These are phyloP conservation scores for Xylariaceae sp. DNA, from an alignment of 2,329 filamentous ascomycete species.

Conservation along the genomic window DNA sequence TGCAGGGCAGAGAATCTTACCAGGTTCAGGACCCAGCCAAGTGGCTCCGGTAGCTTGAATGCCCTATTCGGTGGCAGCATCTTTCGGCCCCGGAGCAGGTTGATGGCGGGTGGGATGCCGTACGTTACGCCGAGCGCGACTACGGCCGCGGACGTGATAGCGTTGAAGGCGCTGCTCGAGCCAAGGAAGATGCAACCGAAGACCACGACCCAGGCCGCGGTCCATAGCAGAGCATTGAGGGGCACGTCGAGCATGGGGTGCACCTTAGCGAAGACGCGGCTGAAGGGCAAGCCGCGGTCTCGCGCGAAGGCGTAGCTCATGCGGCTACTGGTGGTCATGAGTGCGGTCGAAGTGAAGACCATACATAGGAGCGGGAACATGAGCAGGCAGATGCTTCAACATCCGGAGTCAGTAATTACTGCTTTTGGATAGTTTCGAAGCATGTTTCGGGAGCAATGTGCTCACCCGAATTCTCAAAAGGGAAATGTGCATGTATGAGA, in stretches of 20 bases:
- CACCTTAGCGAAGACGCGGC: slow-evolving; percentile 61
- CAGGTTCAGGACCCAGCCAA: slow-evolving; percentile 64
- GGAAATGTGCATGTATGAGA: no score
- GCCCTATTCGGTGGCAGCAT: slow-evolving; percentile 62
- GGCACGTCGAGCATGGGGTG: slow-evolving; percentile 65
- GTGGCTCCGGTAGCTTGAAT: slow-evolving; percentile 56
- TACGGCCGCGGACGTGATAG: slow-evolving; percentile 71
- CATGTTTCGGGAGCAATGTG: no score
- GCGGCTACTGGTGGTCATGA: slow-evolving; percentile 67
- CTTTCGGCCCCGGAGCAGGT: slow-evolving; percentile 66
- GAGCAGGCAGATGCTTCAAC: slow-evolving; percentile 65
- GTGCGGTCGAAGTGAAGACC: slow-evolving; percentile 63
- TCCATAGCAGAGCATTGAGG: slow-evolving; percentile 66
- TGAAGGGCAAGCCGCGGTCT: slow-evolving; percentile 68
- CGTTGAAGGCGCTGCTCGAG: slow-evolving; percentile 69
- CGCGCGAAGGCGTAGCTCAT: slow-evolving; percentile 71
- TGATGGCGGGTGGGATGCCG: slow-evolving; percentile 72
- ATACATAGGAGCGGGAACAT: slow-evolving; percentile 68
- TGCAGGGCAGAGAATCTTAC: slow-evolving; percentile 36
- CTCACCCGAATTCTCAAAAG: no score
- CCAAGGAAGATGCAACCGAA: slow-evolving; percentile 73
- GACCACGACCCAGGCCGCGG: slow-evolving; percentile 62
- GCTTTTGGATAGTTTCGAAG: no score
- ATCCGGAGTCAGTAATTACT: no score
- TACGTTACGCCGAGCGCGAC: slow-evolving; percentile 74